These are phyloP conservation scores for Cytospora leucostoma DNA, from an alignment of 2,329 filamentous ascomycete genomes.

Conservation along the genomic window DNA sequence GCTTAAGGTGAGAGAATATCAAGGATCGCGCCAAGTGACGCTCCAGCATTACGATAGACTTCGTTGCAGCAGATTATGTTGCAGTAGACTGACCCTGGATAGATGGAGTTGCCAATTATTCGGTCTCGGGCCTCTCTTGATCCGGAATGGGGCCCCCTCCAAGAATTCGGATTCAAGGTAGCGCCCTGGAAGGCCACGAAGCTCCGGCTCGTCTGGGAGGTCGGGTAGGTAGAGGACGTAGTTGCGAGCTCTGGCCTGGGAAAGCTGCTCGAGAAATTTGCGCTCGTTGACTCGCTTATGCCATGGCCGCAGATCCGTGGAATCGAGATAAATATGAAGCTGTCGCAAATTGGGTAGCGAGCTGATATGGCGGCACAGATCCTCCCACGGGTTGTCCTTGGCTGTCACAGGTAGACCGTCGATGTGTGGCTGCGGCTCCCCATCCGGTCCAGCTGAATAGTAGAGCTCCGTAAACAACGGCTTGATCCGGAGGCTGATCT, in stretches of 20 bases:
- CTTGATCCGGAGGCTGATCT: slow-evolving; percentile 33
- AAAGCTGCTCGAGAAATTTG: slow-evolving; percentile 32
- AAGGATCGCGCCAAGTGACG: not conserved
- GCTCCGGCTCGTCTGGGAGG: slow-evolving; percentile 24
- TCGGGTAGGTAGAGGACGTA: slow-evolving; percentile 33
- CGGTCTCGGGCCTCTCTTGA: slow-evolving; percentile 32
- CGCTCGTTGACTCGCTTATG: slow-evolving; percentile 35
- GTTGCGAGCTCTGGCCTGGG: slow-evolving; percentile 25
- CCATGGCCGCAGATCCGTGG: slow-evolving; percentile 36
- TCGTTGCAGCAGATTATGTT: not conserved
- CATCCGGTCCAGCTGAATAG: slow-evolving; percentile 24
- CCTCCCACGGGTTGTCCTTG: slow-evolving; percentile 34
- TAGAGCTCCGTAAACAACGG: slow-evolving; percentile 36
- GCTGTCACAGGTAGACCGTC: slow-evolving; percentile 27
- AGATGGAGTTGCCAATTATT: slow-evolving; percentile 35
- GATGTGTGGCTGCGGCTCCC: slow-evolving; percentile 24
- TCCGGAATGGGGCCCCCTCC: slow-evolving; percentile 27
- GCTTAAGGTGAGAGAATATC: not conserved
- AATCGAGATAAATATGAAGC: slow-evolving; percentile 36
- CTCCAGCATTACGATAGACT: too few species aligned
- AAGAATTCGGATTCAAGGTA: slow-evolving; percentile 27
- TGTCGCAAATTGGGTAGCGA: slow-evolving; percentile 29
- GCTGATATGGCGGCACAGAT: slow-evolving; percentile 31
- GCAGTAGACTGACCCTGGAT: slow-evolving; percentile 23
- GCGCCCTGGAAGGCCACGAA: slow-evolving; percentile 24